Evolutionary conservation across 2,329 filamentous ascomycete genomes (phyloP).

Genomic region (Colletotrichum sublineola): DNA sequence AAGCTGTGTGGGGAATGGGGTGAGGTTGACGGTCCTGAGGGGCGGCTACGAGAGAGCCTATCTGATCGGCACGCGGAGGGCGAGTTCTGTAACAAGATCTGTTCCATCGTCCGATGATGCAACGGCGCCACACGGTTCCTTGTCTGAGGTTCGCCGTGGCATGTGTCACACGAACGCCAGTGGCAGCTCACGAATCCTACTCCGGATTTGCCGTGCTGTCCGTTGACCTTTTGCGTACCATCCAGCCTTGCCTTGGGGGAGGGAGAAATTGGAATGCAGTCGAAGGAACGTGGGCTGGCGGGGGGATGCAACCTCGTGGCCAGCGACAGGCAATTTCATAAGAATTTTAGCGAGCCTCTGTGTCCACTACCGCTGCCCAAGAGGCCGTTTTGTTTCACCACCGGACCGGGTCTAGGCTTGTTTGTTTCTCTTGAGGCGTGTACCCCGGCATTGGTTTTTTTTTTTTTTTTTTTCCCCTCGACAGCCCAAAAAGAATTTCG

Average conservation of each 20-base stretch:
- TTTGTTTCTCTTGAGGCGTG: slow-evolving; percentile 22
- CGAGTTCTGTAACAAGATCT: slow-evolving; percentile 41
- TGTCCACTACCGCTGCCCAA: slow-evolving; percentile 11
- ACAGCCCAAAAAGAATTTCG: neutral
- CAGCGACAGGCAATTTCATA: slow-evolving; percentile 9
- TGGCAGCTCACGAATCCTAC: slow-evolving; percentile 1
- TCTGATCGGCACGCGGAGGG: slow-evolving; percentile 41
- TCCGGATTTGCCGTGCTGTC: slow-evolving; percentile 16
- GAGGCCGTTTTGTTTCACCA: slow-evolving; percentile 41
- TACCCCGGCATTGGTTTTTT: neutral
- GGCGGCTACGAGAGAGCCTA: slow-evolving; percentile 37
- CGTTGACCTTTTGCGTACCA: neutral
- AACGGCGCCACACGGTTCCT: slow-evolving; percentile 38
- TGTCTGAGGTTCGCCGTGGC: slow-evolving; percentile 41
- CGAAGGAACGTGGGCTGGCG: slow-evolving; percentile 33
- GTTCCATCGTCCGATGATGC: slow-evolving; percentile 42
- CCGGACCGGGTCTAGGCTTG: slow-evolving; percentile 29
- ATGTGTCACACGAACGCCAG: slow-evolving; percentile 41
- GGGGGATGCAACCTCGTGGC: slow-evolving; percentile 31
- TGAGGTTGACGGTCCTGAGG: slow-evolving; percentile 31
- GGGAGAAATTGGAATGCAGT: slow-evolving; percentile 18
- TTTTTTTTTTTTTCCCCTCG: neutral
- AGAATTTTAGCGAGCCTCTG: slow-evolving; percentile 17
- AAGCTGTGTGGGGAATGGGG: slow-evolving; percentile 40
- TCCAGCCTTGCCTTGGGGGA: slow-evolving; percentile 12